Base-by-base conservation (phyloP, 208 protist species). In the Tritrichomonas musculus region DNA sequence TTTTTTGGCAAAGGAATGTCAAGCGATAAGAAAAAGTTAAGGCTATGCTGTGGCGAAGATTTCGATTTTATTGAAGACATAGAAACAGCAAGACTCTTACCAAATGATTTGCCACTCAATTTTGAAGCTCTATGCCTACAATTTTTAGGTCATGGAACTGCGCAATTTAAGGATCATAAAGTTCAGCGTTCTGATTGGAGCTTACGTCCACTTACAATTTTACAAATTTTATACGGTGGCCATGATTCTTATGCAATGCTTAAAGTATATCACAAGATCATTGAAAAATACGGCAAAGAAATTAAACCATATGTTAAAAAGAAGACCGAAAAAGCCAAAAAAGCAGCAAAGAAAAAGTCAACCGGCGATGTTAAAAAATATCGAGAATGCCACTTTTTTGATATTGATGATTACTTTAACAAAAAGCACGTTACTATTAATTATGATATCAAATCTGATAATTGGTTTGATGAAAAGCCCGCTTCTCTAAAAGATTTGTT, bases 1-100 rank as follows among this genome's bases (percentile, higher is more conserved):
- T 33, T 88, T 30, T 60, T 88, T 57, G 77, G 77, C 1, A 88
- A 88, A 88, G 77, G 77, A 88, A 88, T 57, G 41, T 27, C 25
- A 33, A 33, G 5, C 20, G 77, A 88, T 57, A 88, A 88, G 17
- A 88, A 39, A 53, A 53, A 57, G 57, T 30, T 88, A 44, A 88
- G n/a, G n/a, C 53, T 17, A 39, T 41, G 53, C 27, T 88, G 53
- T 27, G 77, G 47, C 39, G 27, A 20, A 57, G 44, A 17, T n/a
- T 57, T 88, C 22, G 77, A 49, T 33, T n/a, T n/a, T n/a, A 88
- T 88, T 17, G 41, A 88, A 60, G 77, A 88, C 39, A 49, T 88
- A 20, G n/a, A 88, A 53, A 88, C 47, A 30, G n/a, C 73, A 33
- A n/a, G 25, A 22, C 27, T 88, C 0, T 27, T 57, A 57, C 47